Evolutionary conservation across 306 rosid species (phyloP), one percentile per base, ranked within the genome.

Genomic region (Heteromeles arbutifolia): DNA sequence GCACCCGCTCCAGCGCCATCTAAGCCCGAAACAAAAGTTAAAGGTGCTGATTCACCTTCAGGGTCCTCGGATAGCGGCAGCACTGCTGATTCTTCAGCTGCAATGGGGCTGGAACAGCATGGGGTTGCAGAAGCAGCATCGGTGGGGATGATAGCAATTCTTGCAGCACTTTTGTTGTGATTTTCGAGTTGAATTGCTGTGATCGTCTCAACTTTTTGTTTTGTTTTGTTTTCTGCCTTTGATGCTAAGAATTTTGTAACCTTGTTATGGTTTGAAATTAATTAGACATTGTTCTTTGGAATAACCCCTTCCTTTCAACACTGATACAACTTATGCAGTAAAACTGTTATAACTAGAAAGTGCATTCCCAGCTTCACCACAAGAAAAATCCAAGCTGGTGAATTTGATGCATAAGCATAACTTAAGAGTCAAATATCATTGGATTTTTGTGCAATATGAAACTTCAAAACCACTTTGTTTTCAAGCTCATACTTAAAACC

Each of bases 1-100:
- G 89, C 94, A 0, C 96, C 90, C 53, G 93, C 96, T 17, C 96
- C 97, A 1, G 88, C 85, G 0, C 88, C 98, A 0, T 65, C 68
- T 17, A 84, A 82, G 66, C 87, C 96, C 4, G 89, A 78, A 85
- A 92, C 82, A 43, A 84, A 78, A 19, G 88, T 86, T 19, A 77
- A 85, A 62, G 83, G 88, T 2, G 48, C 93, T 3, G 96, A 88
- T 76, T 37, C 93, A 69, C 92, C 96, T 0, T 28, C 91, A 0
- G 87, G 78, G 2, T 65, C 96, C 1, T 68, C 91, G 0, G 85
- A 65, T 52, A 57, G 76, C 41, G 57, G 37, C 45, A 57, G 56
- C 41, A 54, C 80, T 4, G 45, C 76, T 12, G 86, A 80, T 61
- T n/a, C 73, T 74, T 84, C 96, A 0, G 67, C 74, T 76, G 93